These are phyloP conservation scores for Syzygium aromaticum DNA, from an alignment of 345 rosid genomes.

Conservation along the genomic window DNA sequence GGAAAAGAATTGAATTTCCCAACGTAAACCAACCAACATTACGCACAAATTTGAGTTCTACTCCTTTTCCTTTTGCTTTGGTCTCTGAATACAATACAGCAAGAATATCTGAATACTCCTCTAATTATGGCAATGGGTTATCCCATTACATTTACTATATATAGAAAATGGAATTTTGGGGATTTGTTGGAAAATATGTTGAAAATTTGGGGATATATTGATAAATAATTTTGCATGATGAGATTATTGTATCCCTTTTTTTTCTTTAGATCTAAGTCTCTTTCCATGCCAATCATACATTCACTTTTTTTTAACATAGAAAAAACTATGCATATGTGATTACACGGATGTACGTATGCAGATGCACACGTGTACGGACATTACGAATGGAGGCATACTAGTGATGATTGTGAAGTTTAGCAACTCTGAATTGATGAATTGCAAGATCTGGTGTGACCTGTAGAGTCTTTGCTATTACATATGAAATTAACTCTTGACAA, in stretches of 20 bases:
- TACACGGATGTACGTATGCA: background rate
- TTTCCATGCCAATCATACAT: too few species aligned
- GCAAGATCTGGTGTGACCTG: background rate
- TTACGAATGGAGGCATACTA: too few species aligned
- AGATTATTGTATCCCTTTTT: background rate
- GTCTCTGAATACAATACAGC: background rate
- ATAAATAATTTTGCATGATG: too few species aligned
- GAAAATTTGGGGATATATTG: background rate
- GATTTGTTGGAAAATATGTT: background rate
- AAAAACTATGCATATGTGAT: too few species aligned
- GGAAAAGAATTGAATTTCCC: background rate
- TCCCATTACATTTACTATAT: background rate
- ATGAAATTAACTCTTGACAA: background rate
- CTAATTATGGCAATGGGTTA: background rate
- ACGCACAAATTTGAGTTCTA: background rate
- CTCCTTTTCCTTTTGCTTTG: background rate
- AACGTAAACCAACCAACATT: background rate
- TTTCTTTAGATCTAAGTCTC: too few species aligned
- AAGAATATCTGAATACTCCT: background rate
- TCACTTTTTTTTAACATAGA: too few species aligned
- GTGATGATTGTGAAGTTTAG: background rate
- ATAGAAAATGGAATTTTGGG: constrained; percentile 11
- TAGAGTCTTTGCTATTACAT: background rate
- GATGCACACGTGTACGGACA: background rate
- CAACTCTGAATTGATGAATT: background rate